Evolutionary conservation across 2,329 filamentous ascomycete genomes (phyloP).

Genomic region (Trichoderma asperellum): DNA sequence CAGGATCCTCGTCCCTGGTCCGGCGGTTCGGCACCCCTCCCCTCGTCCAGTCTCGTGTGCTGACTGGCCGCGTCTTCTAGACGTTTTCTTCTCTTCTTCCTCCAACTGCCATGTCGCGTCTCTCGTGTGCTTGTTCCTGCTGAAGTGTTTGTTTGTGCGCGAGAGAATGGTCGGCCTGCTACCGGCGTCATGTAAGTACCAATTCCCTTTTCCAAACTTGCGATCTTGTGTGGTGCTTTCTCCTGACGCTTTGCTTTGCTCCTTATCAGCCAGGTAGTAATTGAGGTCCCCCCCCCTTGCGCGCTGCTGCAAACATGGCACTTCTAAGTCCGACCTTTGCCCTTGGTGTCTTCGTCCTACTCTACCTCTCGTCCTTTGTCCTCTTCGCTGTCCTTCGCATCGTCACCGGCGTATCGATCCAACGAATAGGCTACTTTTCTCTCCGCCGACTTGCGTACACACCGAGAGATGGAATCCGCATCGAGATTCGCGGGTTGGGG

Average conservation of each 20-base stretch:
- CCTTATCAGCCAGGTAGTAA: constrained; percentile 24
- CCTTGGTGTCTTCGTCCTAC: constrained; percentile 79
- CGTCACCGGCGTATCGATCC: constrained; percentile 91
- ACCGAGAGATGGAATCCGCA: constrained; percentile 82
- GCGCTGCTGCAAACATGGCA: constrained; percentile 53
- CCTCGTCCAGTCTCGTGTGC: constrained; percentile 17
- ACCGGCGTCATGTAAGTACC: constrained; percentile 26
- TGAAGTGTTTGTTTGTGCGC: constrained; percentile 16
- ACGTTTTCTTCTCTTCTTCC: constrained; percentile 6
- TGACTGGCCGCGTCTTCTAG: not conserved
- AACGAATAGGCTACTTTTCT: constrained; percentile 91
- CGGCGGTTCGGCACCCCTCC: constrained; percentile 19
- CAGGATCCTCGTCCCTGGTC: constrained; percentile 14
- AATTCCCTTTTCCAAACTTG: not conserved
- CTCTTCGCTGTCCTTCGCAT: constrained; percentile 92
- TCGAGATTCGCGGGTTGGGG: constrained; percentile 88
- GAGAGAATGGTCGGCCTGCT: constrained; percentile 29
- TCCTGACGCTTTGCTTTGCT: not conserved
- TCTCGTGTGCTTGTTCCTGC: not conserved
- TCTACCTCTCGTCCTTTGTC: constrained; percentile 91
- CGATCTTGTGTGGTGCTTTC: not conserved
- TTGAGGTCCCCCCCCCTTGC: constrained; percentile 18
- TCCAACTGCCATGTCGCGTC: constrained; percentile 25
- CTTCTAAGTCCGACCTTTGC: constrained; percentile 78
- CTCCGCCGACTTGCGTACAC: constrained; percentile 89